A percentile compares a stretch with the other conserved stretches of the same genome.
These are phyloP conservation scores for Epichloe gansuensis DNA, from an alignment of 2,329 filamentous ascomycete species.

Conservation along the genomic window DNA sequence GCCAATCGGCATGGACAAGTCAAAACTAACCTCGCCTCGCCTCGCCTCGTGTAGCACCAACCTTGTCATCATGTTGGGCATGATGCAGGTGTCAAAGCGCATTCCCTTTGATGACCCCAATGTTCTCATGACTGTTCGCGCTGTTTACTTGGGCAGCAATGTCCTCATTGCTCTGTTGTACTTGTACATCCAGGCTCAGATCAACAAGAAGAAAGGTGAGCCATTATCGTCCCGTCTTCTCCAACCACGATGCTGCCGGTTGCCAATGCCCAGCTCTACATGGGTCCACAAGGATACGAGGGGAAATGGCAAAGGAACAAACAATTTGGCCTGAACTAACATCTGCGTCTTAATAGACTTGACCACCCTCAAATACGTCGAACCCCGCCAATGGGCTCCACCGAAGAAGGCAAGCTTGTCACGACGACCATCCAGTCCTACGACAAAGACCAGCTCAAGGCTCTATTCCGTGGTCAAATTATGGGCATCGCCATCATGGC, in stretches of 20 bases:
- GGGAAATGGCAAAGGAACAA: background rate
- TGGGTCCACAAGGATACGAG: background rate
- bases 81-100: constrained; percentile 97
- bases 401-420: constrained; percentile 89
- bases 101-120: constrained; percentile 81
- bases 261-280: background rate
- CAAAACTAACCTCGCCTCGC: constrained; percentile 12
- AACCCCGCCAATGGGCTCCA: constrained; percentile 88
- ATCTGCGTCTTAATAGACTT: constrained; percentile 49
- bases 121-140: constrained; percentile 44
- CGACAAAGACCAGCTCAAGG: constrained; percentile 75
- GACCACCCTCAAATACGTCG: constrained; percentile 97
- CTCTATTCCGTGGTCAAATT: constrained; percentile 76
- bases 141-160: constrained; percentile 49
- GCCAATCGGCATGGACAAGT: background rate
- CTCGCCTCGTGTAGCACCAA: constrained; percentile 53
- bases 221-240: background rate
- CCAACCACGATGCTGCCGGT: background rate
- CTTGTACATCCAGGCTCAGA: constrained; percentile 70
- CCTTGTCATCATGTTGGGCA: constrained; percentile 85
- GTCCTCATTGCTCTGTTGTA: constrained; percentile 76
- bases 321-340: background rate
- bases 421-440: constrained; percentile 96
- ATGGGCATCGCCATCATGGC: constrained; percentile 98
- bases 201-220: constrained; percentile 96